These are phyloP conservation scores for Monocercomonoides exilis DNA, from an alignment of 78 protist genomes.

Conservation along the genomic window DNA sequence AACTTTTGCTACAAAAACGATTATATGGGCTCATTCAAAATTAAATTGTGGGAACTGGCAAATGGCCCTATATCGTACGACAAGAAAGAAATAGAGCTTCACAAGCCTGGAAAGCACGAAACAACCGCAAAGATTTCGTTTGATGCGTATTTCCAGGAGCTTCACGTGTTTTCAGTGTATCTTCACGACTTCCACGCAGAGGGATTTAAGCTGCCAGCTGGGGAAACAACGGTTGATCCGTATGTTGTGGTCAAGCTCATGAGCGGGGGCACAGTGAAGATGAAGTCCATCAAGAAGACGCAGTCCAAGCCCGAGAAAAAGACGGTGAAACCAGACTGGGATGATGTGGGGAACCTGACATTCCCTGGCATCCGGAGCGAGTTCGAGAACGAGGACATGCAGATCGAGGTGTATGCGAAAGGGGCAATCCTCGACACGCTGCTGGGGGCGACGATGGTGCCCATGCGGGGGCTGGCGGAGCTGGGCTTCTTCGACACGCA, in stretches of 20 bases:
- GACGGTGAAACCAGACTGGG: background rate
- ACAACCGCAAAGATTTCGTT: background rate
- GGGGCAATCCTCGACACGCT: background rate
- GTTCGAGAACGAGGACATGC: constrained; percentile 8
- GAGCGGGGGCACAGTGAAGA: background rate
- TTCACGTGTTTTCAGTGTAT: background rate
- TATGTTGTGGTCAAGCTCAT: background rate
- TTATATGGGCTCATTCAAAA: background rate
- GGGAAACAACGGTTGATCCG: background rate
- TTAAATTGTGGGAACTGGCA: background rate
- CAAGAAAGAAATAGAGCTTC: background rate
- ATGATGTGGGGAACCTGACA: background rate
- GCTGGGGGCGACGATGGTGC: background rate
- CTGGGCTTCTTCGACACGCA: background rate
- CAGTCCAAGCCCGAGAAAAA: background rate
- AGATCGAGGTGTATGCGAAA: background rate
- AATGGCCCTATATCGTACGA: background rate
- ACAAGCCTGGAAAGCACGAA: background rate
- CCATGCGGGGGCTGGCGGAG: constrained; percentile 9
- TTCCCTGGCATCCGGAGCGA: constrained; percentile 1
- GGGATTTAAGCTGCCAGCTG: background rate
- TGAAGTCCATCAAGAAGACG: background rate
- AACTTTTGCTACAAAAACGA: background rate
- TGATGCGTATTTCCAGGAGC: background rate
- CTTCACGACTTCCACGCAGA: background rate